These are phyloP conservation scores for Prunus fruticosa DNA, from an alignment of 306 rosid genomes.

Conservation along the genomic window DNA sequence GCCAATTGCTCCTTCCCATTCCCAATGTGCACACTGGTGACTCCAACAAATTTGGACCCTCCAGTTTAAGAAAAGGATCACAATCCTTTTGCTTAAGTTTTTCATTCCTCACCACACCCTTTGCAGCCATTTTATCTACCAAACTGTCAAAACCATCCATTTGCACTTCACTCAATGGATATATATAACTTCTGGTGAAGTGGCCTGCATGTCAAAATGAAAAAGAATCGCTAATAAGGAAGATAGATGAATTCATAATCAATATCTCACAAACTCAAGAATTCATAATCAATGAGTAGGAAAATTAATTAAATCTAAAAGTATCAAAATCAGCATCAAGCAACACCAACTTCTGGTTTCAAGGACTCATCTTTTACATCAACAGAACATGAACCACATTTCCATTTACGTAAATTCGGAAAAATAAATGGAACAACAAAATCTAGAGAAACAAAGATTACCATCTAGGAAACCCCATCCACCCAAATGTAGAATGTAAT, in stretches of 20 bases:
- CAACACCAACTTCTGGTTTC: not conserved
- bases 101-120: conserved; percentile 30
- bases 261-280: not conserved
- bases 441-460: not conserved
- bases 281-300: not conserved
- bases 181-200: not conserved
- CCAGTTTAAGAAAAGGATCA: conserved; percentile 28
- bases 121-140: conserved; percentile 32
- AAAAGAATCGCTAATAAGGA: conserved; percentile 2
- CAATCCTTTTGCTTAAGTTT: conserved; percentile 28
- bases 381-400: not conserved
- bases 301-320: not conserved
- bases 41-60: conserved; percentile 10
- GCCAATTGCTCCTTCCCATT: conserved; percentile 25
- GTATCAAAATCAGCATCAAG: conserved; percentile 2
- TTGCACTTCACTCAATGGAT: conserved; percentile 24
- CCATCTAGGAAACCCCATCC: not conserved
- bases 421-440: not conserved
- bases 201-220: not conserved
- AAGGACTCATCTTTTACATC: not conserved
- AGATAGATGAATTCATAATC: not conserved
- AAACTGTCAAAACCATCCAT: conserved; percentile 24
- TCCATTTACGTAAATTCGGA: not conserved
- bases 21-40: conserved; percentile 17
- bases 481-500: not conserved